A percentile compares a stretch with the other conserved stretches of the same genome.
Conservation (phyloP, 1,284 basidiomycete species). For the Leccinum cinnamomeum region DNA sequence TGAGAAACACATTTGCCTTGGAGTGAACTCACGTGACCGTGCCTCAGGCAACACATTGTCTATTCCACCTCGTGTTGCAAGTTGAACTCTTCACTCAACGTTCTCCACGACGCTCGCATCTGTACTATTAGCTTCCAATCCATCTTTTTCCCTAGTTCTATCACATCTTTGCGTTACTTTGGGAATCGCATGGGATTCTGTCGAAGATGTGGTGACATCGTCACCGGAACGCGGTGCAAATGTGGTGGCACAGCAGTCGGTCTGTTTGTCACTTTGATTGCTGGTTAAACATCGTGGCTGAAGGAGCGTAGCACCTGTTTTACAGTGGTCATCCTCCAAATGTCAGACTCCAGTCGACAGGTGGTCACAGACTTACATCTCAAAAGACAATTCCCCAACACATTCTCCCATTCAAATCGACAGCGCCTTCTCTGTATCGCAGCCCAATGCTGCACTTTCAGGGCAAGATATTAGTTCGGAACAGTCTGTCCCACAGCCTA, state of each 20-base stretch:
- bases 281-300: constrained; percentile 12
- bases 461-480: constrained; percentile 8
- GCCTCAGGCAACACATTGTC: constrained; percentile 1
- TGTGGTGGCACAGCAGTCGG: constrained; percentile 77
- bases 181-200: constrained; percentile 67
- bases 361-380: constrained; percentile 77
- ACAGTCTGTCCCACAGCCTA: constrained; percentile 23
- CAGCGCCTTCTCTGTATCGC: constrained; percentile 16
- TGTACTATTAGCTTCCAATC: not conserved
- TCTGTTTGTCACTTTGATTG: constrained; percentile 39
- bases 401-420: constrained; percentile 27
- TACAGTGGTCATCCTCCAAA: constrained; percentile 58
- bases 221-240: constrained; percentile 64
- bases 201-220: constrained; percentile 78
- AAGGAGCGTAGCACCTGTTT: constrained; percentile 54
- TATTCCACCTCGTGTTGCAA: constrained; percentile 11
- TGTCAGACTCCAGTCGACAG: constrained; percentile 49
- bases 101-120: constrained; percentile 5
- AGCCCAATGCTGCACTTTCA: constrained; percentile 13
- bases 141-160: not conserved
- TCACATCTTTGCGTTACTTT: not conserved
- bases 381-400: constrained; percentile 46
- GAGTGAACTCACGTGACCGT: constrained; percentile 29
- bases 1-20: not conserved
- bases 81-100: constrained; percentile 12